Evolutionary conservation across 352 stramenopile species (phyloP).

Genomic region (Phytophthora pistaciae): DNA sequence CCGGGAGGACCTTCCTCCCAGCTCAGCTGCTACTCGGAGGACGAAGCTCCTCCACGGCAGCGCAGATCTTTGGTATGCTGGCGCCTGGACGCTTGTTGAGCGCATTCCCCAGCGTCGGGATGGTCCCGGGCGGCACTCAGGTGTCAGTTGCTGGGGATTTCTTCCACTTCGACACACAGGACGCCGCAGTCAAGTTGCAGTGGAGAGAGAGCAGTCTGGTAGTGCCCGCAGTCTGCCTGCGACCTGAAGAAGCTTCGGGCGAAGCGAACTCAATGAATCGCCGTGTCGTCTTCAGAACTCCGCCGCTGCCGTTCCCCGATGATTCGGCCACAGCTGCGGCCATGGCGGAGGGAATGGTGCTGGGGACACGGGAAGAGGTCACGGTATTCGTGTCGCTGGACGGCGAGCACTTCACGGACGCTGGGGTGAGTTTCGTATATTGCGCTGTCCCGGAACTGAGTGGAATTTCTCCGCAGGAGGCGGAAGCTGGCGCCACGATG

Average conservation of each 20-base stretch:
- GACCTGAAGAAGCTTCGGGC: conserved; percentile 3
- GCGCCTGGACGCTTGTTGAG: conserved; percentile 41
- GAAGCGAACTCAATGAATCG: conserved; percentile 28
- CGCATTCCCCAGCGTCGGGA: conserved; percentile 48
- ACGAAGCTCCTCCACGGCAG: conserved; percentile 11
- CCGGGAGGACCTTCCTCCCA: conserved; percentile 42
- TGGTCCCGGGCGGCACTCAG: conserved; percentile 53
- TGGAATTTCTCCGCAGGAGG: conserved; percentile 24
- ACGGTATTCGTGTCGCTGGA: conserved; percentile 64
- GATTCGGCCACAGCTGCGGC: conserved; percentile 27
- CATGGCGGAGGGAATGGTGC: conserved; percentile 37
- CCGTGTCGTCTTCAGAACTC: conserved; percentile 55
- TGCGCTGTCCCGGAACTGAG: conserved; percentile 26
- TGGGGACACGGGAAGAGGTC: conserved; percentile 50
- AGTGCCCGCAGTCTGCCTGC: conserved; percentile 44
- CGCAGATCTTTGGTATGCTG: conserved; percentile 39
- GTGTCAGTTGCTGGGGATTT: conserved; percentile 58
- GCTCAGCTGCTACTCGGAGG: conserved; percentile 15
- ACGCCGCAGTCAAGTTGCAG: conserved; percentile 54
- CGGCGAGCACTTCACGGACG: conserved; percentile 52
- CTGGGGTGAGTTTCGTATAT: conserved; percentile 28
- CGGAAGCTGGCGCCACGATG: conserved; percentile 33
- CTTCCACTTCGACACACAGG: conserved; percentile 69
- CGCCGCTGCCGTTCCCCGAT: conserved; percentile 46
- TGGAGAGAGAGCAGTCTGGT: conserved; percentile 48